Base-by-base conservation (phyloP, 495 filamentous ascomycete genomes). In the Daldinia loculata region DNA sequence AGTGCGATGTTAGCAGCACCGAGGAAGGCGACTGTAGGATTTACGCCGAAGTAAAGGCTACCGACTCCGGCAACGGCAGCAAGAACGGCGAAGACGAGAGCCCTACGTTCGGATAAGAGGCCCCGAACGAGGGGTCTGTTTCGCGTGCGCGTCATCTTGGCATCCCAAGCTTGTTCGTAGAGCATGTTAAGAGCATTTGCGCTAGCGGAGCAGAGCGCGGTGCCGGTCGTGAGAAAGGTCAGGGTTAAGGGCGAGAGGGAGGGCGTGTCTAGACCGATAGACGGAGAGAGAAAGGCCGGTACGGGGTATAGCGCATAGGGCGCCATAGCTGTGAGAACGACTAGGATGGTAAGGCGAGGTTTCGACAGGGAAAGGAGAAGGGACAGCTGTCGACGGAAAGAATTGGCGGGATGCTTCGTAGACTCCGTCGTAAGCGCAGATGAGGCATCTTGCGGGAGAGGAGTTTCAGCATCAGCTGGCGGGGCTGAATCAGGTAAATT, bases 181-280 rank as follows among this genome's bases (percentile, higher is more conserved):
- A 96, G 89, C 95, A 99, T 99, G 83, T 99, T 99, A 56, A 98
- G 83, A 0, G 95, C 90, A 74, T 98, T 99, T 51, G 95, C 95
- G 69, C 90, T 91, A 55, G 93, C 93, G 32, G 84, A 92, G 75
- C 91, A 91, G 7, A 98, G 87, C 15, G 95, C 88, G 1, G 95
- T 99, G 53, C 95, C 95, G 14, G 88, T 85, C 0, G 95, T 97
- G 72, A 99, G 88, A 85, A 96, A 98, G 65, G 95, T 83, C 17
- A 99, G 90, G 9, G 96, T 99, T 38, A 98, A 83, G 5, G 95
- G 90, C 32, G 90, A 93, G 52, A 99, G 88, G 8, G 93, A 95
- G 0, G 95, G 95, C 17, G 92, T 89, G 48, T 86, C 85, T 39
- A 77, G 64, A 27, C 90, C 89, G 55, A 91, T 87, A 11, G 89